Evolutionary conservation across 768 basidiomycete species (phyloP).

Genomic region (Tephrocybe sp.): DNA sequence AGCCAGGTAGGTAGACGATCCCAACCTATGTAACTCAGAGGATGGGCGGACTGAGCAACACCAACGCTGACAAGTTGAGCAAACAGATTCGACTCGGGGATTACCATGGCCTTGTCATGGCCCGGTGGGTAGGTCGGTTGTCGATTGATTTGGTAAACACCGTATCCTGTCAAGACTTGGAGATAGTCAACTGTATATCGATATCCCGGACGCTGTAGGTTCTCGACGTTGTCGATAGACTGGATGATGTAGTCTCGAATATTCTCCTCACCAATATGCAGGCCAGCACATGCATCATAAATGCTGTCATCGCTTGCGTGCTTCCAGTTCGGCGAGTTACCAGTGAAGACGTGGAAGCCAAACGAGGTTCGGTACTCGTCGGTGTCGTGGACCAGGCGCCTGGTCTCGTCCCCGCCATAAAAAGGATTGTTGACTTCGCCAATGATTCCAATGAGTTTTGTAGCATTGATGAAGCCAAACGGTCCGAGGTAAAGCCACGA

Average conservation of each 20-base stretch:
- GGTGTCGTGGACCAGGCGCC: not conserved
- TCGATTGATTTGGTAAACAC: not conserved
- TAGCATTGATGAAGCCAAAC: not conserved
- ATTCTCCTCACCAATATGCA: not conserved
- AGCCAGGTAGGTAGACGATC: not conserved
- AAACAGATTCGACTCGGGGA: not conserved
- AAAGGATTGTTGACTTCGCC: conserved; percentile 5
- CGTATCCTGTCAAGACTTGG: too few relatives aligned
- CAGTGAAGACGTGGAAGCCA: not conserved
- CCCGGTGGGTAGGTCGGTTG: not conserved
- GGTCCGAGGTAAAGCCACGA: not conserved
- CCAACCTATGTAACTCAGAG: not conserved
- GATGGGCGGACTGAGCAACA: not conserved
- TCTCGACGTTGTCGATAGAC: not conserved
- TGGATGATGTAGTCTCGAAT: not conserved
- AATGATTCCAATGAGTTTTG: not conserved
- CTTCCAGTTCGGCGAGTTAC: not conserved
- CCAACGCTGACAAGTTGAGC: not conserved
- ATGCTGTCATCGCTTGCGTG: not conserved
- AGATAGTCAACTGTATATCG: too few relatives aligned
- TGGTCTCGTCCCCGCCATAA: not conserved
- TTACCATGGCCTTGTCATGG: not conserved
- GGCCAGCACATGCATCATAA: not conserved
- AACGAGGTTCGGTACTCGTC: not conserved
- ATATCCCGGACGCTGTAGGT: not conserved